phyloP scores from a whole-genome alignment of 257 asterid species.

The Fraxinus quadrangulata region DNA sequence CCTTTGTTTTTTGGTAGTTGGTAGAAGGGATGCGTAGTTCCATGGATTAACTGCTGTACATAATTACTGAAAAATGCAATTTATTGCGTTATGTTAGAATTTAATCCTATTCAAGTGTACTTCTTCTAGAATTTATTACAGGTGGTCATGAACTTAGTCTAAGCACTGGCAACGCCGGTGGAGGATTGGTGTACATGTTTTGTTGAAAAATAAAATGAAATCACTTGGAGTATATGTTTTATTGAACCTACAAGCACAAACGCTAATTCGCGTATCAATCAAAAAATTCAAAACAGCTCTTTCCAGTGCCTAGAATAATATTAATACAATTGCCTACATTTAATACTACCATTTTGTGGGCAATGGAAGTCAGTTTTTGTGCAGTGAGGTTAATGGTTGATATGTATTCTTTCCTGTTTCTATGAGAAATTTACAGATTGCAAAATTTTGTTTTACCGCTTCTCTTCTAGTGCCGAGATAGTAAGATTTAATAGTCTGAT shows the following conservation, averaged over 20 bases:
- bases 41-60: background rate
- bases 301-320: background rate
- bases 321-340: too few relatives aligned
- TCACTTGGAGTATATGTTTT: background rate
- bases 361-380: background rate
- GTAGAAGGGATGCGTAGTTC: conserved; percentile 6
- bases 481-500: too few relatives aligned
- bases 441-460: background rate
- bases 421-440: background rate
- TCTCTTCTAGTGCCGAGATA: background rate
- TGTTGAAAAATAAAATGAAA: too few relatives aligned
- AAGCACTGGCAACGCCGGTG: conserved; percentile 92
- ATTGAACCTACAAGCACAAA: background rate
- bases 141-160: conserved; percentile 78
- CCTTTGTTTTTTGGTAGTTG: background rate
- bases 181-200: conserved; percentile 53
- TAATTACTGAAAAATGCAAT: conserved; percentile 3
- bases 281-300: background rate
- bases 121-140: background rate
- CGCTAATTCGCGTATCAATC: too few relatives aligned
- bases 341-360: background rate
- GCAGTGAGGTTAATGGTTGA: background rate
- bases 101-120: background rate
- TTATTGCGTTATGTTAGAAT: background rate
- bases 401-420: background rate